phyloP scores from a whole-genome alignment of 305 asterid species.

The Solanum chacoense region DNA sequence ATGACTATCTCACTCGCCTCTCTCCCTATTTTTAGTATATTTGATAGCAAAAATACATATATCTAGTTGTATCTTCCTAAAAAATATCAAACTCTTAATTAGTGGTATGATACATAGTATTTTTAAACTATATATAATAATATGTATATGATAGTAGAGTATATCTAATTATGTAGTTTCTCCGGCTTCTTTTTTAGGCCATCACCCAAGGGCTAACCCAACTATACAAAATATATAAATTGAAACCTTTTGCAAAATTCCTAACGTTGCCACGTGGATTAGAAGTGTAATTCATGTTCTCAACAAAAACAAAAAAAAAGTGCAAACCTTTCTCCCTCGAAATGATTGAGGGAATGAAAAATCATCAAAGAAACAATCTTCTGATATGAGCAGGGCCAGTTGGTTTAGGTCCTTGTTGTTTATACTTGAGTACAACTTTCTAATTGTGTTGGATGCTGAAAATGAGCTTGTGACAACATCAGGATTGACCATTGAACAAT shows the following conservation, averaged over 20 bases:
- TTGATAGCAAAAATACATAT: no score
- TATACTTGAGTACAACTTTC: slow-evolving; percentile 37
- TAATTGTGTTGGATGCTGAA: slow-evolving; percentile 29
- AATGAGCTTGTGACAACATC: neutral
- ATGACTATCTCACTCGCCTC: neutral
- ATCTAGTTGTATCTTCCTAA: no score
- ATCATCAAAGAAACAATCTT: slow-evolving; percentile 53
- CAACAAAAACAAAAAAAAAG: neutral
- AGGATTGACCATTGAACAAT: slow-evolving; percentile 9
- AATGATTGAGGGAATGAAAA: slow-evolving; percentile 44
- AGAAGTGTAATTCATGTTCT: neutral
- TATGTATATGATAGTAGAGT: no score
- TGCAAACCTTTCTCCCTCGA: slow-evolving; percentile 47
- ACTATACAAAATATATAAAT: neutral
- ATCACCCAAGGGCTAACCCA: neutral
- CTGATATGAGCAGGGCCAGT: slow-evolving; percentile 29
- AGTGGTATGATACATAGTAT: fast-evolving
- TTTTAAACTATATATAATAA: no score
- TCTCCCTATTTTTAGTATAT: neutral
- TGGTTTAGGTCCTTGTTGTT: slow-evolving; percentile 39
- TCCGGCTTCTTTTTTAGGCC: neutral
- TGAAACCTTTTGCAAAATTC: neutral
- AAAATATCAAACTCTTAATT: no score
- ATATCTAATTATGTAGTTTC: no score
- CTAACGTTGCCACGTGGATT: neutral